Conservation (phyloP, 208 protist genomes). For the Blastocrithidia nonstop region DNA sequence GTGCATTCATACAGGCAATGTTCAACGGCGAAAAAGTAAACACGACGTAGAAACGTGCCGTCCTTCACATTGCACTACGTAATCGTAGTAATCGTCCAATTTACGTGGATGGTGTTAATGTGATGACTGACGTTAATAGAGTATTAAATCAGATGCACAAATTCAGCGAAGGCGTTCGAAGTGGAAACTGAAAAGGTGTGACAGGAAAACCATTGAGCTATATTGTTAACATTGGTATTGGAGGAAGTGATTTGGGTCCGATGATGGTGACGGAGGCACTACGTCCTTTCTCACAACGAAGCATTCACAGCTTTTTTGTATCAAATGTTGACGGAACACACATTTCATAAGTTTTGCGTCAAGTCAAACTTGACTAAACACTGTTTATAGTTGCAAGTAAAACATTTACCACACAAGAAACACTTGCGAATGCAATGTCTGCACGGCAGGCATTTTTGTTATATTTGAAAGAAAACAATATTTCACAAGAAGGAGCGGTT, state of each 20-base stretch:
- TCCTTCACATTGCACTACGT: constrained; percentile 93
- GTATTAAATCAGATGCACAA: constrained; percentile 88
- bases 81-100: constrained; percentile 81
- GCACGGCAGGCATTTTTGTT: constrained; percentile 79
- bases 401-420: constrained; percentile 96
- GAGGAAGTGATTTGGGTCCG: constrained; percentile 93
- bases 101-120: constrained; percentile 88
- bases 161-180: constrained; percentile 80
- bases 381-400: constrained; percentile 96
- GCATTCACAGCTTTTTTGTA: constrained; percentile 86
- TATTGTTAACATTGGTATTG: constrained; percentile 96
- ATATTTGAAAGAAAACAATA: constrained; percentile 25
- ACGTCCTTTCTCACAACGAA: constrained; percentile 63
- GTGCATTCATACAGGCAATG: constrained; percentile 62
- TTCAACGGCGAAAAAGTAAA: constrained; percentile 94
- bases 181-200: constrained; percentile 87
- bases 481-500: constrained; percentile 41
- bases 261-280: constrained; percentile 92
- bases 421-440: constrained; percentile 91
- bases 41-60: constrained; percentile 86
- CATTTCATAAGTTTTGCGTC: constrained; percentile 77
- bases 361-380: constrained; percentile 83
- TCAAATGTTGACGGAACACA: constrained; percentile 97
- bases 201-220: constrained; percentile 89
- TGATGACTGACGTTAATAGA: constrained; percentile 87